A percentile compares a stretch with the other conserved stretches of the same genome.
Conservation (phyloP, 2,329 filamentous ascomycete genomes). For the Pseudophaeomoniella oleicola region DNA sequence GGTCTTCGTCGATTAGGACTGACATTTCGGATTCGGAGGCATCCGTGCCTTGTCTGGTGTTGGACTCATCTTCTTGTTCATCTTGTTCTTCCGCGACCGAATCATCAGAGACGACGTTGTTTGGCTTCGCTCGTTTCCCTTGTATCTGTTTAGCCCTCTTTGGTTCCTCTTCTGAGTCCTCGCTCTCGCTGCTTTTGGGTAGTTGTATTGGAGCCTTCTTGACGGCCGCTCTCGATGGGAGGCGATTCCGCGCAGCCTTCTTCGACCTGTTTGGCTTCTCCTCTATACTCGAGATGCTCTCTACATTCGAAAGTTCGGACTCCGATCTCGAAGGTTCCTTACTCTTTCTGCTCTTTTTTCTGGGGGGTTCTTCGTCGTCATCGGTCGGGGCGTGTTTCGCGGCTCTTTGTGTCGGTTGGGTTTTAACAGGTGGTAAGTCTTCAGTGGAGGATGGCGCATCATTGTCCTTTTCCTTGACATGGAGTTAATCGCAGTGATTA, state of each 20-base stretch:
- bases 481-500: conserved; percentile 1
- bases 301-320: conserved; percentile 7
- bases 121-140: conserved; percentile 3
- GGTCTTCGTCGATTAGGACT: conserved; percentile 60
- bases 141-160: conserved; percentile 4
- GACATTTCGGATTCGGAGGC: conserved; percentile 54
- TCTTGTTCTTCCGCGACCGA: conserved; percentile 3
- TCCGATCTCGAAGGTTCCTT: conserved; percentile 11
- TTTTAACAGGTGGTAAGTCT: conserved; percentile 9
- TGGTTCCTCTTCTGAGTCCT: conserved; percentile 3
- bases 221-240: no score
- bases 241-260: conserved; percentile 2
- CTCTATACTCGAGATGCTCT: conserved; percentile 8
- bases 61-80: conserved; percentile 2
- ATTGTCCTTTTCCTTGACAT: conserved; percentile 19
- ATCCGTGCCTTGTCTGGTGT: conserved; percentile 26
- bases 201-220: no score
- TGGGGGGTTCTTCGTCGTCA: conserved; percentile 5
- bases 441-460: conserved; percentile 7
- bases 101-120: conserved; percentile 1
- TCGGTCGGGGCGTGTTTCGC: conserved; percentile 16
- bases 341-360: conserved; percentile 21
- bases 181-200: conserved; percentile 1
- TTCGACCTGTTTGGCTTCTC: conserved; percentile 3
- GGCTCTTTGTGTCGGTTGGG: neutral